A percentile compares a stretch with the other conserved stretches of the same genome.
Evolutionary conservation across 1,284 basidiomycete genomes (phyloP).

Genomic region (Fomitopsis pinicola): DNA sequence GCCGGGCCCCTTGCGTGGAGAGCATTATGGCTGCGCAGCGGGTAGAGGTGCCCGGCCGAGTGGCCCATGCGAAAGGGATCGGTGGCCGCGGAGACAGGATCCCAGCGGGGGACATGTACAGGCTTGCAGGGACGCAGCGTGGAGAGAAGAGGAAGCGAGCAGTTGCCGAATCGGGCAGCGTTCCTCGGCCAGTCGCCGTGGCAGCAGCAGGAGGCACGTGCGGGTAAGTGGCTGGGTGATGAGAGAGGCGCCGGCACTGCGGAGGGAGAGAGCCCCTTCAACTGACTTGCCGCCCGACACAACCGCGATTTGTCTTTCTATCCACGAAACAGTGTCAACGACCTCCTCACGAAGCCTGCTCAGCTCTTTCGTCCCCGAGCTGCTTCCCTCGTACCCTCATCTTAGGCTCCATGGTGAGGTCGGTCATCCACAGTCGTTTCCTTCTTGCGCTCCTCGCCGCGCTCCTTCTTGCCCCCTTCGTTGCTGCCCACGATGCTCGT

Average conservation of each 20-base stretch:
- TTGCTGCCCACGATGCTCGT: slow-evolving; percentile 3
- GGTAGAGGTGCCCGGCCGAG: not conserved
- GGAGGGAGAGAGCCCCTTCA: not conserved
- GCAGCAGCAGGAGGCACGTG: not conserved
- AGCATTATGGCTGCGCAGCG: too few species aligned
- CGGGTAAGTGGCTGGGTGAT: not conserved
- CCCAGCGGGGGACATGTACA: not conserved
- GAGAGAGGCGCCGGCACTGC: not conserved
- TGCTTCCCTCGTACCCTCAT: not conserved
- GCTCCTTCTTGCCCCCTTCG: slow-evolving; percentile 5
- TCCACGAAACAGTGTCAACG: slow-evolving; percentile 3
- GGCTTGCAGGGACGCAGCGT: not conserved
- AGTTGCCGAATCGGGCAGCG: not conserved
- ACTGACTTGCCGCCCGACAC: not conserved
- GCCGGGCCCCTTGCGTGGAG: too few species aligned
- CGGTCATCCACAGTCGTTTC: slow-evolving; percentile 1
- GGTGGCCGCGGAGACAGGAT: not conserved
- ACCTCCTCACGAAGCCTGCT: slow-evolving; percentile 6
- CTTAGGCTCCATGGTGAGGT: slow-evolving; percentile 10
- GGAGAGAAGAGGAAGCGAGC: not conserved
- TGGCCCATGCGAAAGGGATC: not conserved
- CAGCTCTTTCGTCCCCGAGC: not conserved
- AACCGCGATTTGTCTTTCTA: not conserved
- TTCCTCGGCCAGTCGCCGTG: not conserved
- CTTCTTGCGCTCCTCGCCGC: slow-evolving; percentile 6